Evolutionary conservation across 768 basidiomycete species (phyloP), one percentile per base, ranked within the genome.

Genomic region (Chalciporus sphaerocephalus): DNA sequence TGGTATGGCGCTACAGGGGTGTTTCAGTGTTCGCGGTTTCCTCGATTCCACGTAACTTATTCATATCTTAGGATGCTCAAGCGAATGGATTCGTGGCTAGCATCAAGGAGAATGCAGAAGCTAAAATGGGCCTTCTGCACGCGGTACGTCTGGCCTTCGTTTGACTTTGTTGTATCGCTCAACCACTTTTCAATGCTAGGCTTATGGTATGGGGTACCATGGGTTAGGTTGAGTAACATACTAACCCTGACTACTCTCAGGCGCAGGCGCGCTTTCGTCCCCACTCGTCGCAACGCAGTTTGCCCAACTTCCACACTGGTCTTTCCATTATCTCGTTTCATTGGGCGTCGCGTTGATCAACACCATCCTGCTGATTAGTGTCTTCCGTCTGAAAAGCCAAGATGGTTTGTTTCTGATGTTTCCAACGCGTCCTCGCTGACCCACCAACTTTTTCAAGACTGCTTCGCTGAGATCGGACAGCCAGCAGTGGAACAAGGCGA

Each of bases 201-300:
- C 59, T 50, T 64, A 56, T 67, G 53, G 76, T 74, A 55, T 30
- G 50, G 55, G 5, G 1, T 28, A 9, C 41, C 9, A 15, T 45
- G n/a, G 6, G 3, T 33, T 16, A 22, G 1, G 9, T 47, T 5
- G 3, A 30, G 17, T 36, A n/a, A n/a, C 18, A n/a, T 45, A 20
- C 47, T 65, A 22, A 53, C 11, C 8, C 16, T 17, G n/a, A n/a
- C n/a, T n/a, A n/a, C 28, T 12, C n/a, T 16, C 54, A 87, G 85
- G 86, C 16, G 66, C 74, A 0, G 86, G 86, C 2, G 85, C 85
- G 2, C 67, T 87, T 9, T 69, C 69, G 7, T 64, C 90, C 0
- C 92, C 92, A 3, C 73, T 94, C 15, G 79, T 85, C 0, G 76
- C 91, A 0, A 94, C 92, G 0, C 86, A 91, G 46, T 93, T 94